These are phyloP conservation scores for Heterobasidion annosum DNA, from an alignment of 1,284 basidiomycete species.

Conservation along the genomic window DNA sequence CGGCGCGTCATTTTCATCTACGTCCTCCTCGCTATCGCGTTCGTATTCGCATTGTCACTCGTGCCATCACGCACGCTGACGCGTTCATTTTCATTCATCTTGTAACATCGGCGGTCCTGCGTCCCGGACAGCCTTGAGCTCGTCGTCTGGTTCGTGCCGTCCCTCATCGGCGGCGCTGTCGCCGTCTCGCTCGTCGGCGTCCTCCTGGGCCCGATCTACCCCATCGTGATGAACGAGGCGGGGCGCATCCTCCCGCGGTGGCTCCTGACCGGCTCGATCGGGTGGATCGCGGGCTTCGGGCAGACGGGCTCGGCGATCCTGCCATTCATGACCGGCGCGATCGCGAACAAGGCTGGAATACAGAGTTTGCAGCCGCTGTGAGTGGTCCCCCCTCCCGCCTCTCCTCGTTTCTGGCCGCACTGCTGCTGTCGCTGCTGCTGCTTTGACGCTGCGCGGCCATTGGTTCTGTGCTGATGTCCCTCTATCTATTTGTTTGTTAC, in stretches of 20 bases:
- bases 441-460: neutral
- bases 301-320: constrained; percentile 43
- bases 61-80: no score
- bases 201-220: constrained; percentile 43
- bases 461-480: neutral
- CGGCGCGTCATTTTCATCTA: constrained; percentile 30
- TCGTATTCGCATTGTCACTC: constrained; percentile 4
- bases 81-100: neutral
- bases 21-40: constrained; percentile 26
- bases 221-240: constrained; percentile 42
- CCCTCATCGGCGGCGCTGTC: constrained; percentile 40
- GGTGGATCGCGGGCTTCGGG: constrained; percentile 47
- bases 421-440: neutral
- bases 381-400: constrained; percentile 14
- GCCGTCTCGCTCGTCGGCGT: constrained; percentile 47
- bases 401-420: neutral
- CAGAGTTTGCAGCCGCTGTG: constrained; percentile 46
- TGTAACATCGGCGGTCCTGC: neutral
- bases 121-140: constrained; percentile 32
- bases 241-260: constrained; percentile 37
- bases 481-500: neutral
- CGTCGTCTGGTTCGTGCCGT: constrained; percentile 51
- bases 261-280: constrained; percentile 44
- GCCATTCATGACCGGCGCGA: constrained; percentile 48
- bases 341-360: constrained; percentile 41